Conservation (phyloP, 2,329 filamentous ascomycete species). For the Fusarium anguioides region DNA sequence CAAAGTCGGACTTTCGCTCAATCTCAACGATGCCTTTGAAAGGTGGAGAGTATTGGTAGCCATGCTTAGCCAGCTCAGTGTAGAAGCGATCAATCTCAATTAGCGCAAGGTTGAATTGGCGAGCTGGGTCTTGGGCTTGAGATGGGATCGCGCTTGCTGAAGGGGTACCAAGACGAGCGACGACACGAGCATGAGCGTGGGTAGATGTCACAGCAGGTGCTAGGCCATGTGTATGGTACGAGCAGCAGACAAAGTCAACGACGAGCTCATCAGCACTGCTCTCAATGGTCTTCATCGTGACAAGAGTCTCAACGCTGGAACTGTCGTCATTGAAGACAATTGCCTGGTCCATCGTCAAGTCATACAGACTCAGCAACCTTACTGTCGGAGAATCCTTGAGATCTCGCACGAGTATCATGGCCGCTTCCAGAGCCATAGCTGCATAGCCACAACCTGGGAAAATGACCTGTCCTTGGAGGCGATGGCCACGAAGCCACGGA, state of each 20-base stretch:
- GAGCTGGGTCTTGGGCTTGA: background rate
- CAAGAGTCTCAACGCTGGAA: constrained; percentile 1
- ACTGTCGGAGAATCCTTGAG: constrained; percentile 2
- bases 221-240: constrained; percentile 1
- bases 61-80: constrained; percentile 8
- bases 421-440: constrained; percentile 12
- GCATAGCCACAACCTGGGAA: constrained; percentile 20
- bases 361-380: constrained; percentile 2
- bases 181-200: background rate
- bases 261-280: background rate
- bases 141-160: background rate
- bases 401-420: background rate
- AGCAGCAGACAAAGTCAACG: constrained; percentile 8
- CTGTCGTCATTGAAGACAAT: constrained; percentile 17
- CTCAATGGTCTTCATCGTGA: constrained; percentile 8
- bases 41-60: constrained; percentile 1
- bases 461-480: constrained; percentile 16
- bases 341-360: constrained; percentile 8
- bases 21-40: constrained; percentile 14
- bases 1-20: constrained; percentile 10
- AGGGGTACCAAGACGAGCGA: background rate
- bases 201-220: background rate
- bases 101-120: background rate
- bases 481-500: constrained; percentile 10
- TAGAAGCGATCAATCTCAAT: constrained; percentile 11